Percentiles rank a stretch among this genome's conserved stretches.
phyloP scores from a whole-genome alignment of 805 yeast species.

The Candida fluviatilis region DNA sequence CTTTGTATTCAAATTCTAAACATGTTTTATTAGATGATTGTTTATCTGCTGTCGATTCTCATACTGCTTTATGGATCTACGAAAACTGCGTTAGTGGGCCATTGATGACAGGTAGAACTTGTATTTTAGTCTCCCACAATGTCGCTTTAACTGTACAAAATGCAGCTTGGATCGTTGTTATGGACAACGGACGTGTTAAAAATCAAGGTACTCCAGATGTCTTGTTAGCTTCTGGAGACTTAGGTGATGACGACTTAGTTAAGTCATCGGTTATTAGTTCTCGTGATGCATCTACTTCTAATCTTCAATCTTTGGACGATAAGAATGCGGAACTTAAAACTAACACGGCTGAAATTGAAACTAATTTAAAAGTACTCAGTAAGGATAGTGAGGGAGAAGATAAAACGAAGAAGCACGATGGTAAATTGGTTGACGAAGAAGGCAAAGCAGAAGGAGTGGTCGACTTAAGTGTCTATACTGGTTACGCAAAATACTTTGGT shows the following conservation, averaged over 20 bases:
- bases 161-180: constrained; percentile 74
- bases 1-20: constrained; percentile 80
- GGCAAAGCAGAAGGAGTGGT: constrained; percentile 83
- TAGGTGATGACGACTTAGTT: constrained; percentile 84
- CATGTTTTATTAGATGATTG: constrained; percentile 89
- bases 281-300: constrained; percentile 46
- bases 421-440: constrained; percentile 78
- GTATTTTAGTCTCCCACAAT: constrained; percentile 89
- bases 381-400: constrained; percentile 38
- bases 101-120: constrained; percentile 79
- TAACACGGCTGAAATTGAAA: constrained; percentile 38
- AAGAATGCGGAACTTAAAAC: constrained; percentile 33
- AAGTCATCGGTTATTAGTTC: constrained; percentile 60
- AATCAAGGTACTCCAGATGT: constrained; percentile 75
- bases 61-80: constrained; percentile 91
- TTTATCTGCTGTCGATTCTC: constrained; percentile 94
- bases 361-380: constrained; percentile 30
- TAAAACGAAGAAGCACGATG: constrained; percentile 35
- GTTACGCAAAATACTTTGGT: constrained; percentile 70
- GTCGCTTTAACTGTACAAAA: constrained; percentile 81
- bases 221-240: constrained; percentile 61
- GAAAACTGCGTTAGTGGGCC: constrained; percentile 89
- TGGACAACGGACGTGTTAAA: constrained; percentile 80
- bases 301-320: constrained; percentile 38
- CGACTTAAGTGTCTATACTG: constrained; percentile 65